Conservation (phyloP, 1,284 basidiomycete genomes). For the Porogramme epimiltina region DNA sequence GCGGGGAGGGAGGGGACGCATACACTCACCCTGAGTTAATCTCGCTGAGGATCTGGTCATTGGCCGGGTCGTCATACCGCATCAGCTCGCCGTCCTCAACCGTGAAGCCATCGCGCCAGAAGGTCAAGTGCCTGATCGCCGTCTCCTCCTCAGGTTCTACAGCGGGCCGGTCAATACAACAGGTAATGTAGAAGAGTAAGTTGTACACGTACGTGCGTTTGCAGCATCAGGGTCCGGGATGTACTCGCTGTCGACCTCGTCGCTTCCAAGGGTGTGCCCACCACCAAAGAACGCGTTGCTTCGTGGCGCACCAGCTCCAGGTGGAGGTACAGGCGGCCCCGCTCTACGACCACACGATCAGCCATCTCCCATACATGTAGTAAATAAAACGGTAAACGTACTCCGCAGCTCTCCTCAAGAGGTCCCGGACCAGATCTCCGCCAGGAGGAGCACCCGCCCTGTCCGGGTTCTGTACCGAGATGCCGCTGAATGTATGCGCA, state of each 20-base stretch:
- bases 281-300: slow-evolving; percentile 57
- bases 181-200: not conserved
- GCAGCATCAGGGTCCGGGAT: slow-evolving; percentile 68
- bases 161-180: not conserved
- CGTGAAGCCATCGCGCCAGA: slow-evolving; percentile 95
- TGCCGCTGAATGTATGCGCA: slow-evolving; percentile 58
- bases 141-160: slow-evolving; percentile 55
- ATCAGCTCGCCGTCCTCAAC: slow-evolving; percentile 90
- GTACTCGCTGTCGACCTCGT: slow-evolving; percentile 73
- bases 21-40: slow-evolving; percentile 78
- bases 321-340: slow-evolving; percentile 37
- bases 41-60: slow-evolving; percentile 73
- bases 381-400: slow-evolving; percentile 41
- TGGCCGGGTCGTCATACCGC: slow-evolving; percentile 82
- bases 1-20: not conserved
- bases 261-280: slow-evolving; percentile 86
- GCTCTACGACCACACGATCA: slow-evolving; percentile 32
- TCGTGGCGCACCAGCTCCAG: slow-evolving; percentile 14
- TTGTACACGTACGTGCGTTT: slow-evolving; percentile 7
- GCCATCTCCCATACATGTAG: not conserved
- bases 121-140: slow-evolving; percentile 80
- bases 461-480: slow-evolving; percentile 89
- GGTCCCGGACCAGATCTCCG: slow-evolving; percentile 75
- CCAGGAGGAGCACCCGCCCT: slow-evolving; percentile 50
- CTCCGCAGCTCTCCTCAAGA: slow-evolving; percentile 83